Conservation (phyloP, 2,329 filamentous ascomycete genomes). For the Calonectria hawksworthii region DNA sequence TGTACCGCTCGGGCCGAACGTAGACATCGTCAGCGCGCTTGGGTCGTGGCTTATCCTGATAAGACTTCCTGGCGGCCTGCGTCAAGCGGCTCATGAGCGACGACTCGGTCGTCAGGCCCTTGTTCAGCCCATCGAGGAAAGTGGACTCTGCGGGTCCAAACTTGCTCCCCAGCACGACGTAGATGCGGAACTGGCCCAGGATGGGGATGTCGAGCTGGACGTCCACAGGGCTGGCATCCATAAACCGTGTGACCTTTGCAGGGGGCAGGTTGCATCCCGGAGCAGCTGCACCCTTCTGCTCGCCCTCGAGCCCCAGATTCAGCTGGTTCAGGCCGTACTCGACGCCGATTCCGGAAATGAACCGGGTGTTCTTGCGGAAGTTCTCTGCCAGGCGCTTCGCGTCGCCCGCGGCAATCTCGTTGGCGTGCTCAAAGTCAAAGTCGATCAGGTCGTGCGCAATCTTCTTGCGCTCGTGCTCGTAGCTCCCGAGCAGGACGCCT, state of each 20-base stretch:
- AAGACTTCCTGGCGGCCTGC: constrained; percentile 70
- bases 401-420: constrained; percentile 71
- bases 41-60: constrained; percentile 69
- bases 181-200: constrained; percentile 81
- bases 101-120: constrained; percentile 61
- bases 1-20: constrained; percentile 76
- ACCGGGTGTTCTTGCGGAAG: constrained; percentile 77
- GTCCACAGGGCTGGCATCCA: constrained; percentile 83
- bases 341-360: constrained; percentile 79
- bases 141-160: constrained; percentile 56
- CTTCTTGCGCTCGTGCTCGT: constrained; percentile 73
- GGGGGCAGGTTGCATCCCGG: constrained; percentile 72
- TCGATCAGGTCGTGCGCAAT: constrained; percentile 70
- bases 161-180: constrained; percentile 75
- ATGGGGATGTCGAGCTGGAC: constrained; percentile 82
- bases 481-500: constrained; percentile 67
- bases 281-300: constrained; percentile 59
- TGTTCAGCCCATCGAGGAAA: constrained; percentile 72
- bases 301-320: constrained; percentile 53
- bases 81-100: constrained; percentile 72
- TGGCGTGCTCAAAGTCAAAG: constrained; percentile 70
- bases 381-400: constrained; percentile 73
- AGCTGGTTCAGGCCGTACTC: constrained; percentile 66
- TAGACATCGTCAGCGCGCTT: constrained; percentile 74
- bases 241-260: constrained; percentile 77